Evolutionary conservation across 805 yeast species (phyloP).

Genomic region (Candida ortonii): DNA sequence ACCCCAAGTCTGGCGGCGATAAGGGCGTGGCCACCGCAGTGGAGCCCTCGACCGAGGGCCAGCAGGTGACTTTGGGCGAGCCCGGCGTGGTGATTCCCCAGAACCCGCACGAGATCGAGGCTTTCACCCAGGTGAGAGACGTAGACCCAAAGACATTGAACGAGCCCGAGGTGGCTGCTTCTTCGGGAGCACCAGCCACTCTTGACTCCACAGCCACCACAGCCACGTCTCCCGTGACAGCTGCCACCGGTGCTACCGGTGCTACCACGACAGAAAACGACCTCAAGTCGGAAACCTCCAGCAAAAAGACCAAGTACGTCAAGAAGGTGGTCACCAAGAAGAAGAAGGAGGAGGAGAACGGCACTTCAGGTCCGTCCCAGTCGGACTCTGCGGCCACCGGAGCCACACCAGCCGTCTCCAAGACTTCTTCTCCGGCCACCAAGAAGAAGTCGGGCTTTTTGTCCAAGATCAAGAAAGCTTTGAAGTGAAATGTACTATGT

Average conservation of each 20-base stretch:
- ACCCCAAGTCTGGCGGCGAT: constrained; percentile 54
- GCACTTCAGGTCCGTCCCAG: constrained; percentile 3
- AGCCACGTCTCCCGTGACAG: constrained; percentile 27
- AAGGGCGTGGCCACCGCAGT: constrained; percentile 34
- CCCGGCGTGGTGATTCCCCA: constrained; percentile 72
- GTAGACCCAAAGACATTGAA: constrained; percentile 62
- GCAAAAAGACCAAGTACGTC: constrained; percentile 29
- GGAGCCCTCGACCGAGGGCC: constrained; percentile 44
- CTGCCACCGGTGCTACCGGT: constrained; percentile 47
- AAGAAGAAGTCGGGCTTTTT: constrained; percentile 43
- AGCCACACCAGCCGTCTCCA: constrained; percentile 9
- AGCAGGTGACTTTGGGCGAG: constrained; percentile 52
- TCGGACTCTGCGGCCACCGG: constrained; percentile 9
- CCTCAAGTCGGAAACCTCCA: constrained; percentile 12
- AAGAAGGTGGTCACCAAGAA: constrained; percentile 32
- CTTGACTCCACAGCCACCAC: constrained; percentile 19
- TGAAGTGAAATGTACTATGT: no score
- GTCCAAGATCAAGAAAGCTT: constrained; percentile 40
- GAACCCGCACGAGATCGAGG: constrained; percentile 63
- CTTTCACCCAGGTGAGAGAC: constrained; percentile 54
- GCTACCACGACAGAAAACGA: constrained; percentile 47
- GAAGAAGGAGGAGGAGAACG: constrained; percentile 24
- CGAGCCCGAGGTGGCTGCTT: constrained; percentile 29
- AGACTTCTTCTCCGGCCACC: constrained; percentile 17
- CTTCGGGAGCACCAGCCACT: constrained; percentile 38